These are phyloP conservation scores for Vanilla planifolia DNA, from an alignment of 106 monocot genomes.

Conservation along the genomic window DNA sequence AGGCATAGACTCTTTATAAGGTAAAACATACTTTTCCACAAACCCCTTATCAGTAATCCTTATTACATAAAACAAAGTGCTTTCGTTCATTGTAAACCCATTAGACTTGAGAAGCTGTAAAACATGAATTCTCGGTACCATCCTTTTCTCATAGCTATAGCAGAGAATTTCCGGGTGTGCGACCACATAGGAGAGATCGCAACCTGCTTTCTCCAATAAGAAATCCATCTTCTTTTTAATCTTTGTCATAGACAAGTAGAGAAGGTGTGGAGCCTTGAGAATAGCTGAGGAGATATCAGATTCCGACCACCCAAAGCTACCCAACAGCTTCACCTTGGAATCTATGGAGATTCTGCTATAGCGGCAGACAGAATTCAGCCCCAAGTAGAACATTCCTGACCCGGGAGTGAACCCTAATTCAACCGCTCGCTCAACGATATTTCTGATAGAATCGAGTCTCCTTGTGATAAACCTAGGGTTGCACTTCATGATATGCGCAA, in stretches of 20 bases:
- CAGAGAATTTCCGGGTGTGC: slow-evolving; percentile 7
- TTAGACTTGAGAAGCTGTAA: slow-evolving; percentile 17
- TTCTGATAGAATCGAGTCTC: slow-evolving; percentile 3
- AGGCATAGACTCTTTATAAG: slow-evolving; percentile 13
- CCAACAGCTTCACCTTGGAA: slow-evolving; percentile 7
- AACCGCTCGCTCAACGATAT: neutral
- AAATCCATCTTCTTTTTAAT: slow-evolving; percentile 18
- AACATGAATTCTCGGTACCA: slow-evolving; percentile 24
- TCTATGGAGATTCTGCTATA: slow-evolving; percentile 5
- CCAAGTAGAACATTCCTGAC: slow-evolving; percentile 6
- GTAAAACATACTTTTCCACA: slow-evolving; percentile 13
- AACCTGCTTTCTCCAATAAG: slow-evolving; percentile 11
- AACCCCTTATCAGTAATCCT: neutral
- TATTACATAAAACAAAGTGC: neutral
- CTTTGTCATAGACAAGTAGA: slow-evolving; percentile 8
- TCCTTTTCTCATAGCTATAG: slow-evolving; percentile 25
- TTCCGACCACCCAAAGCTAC: slow-evolving; percentile 18
- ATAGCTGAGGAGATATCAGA: slow-evolving; percentile 11
- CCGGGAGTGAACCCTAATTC: slow-evolving; percentile 8
- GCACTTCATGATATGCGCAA: neutral
- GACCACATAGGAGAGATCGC: neutral
- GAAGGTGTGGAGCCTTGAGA: slow-evolving; percentile 9
- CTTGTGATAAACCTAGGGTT: neutral
- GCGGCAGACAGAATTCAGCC: neutral
- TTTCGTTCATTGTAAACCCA: neutral